Evolutionary conservation across 768 basidiomycete genomes (phyloP).

Genomic region (Pleurotus cornucopiae): DNA sequence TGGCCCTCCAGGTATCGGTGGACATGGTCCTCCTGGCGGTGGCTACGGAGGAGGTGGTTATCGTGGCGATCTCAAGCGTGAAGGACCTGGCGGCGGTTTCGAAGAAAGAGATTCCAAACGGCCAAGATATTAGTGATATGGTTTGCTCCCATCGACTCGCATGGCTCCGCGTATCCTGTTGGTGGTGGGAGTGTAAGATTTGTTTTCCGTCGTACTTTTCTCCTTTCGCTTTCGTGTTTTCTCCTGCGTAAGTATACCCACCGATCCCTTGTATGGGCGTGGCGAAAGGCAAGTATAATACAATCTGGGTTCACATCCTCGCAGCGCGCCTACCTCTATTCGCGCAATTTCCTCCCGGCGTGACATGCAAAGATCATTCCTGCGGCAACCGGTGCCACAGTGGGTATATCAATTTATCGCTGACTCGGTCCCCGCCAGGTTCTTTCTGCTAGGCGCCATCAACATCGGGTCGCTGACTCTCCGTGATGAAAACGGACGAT

Average conservation of each 20-base stretch:
- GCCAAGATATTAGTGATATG: conserved; percentile 60
- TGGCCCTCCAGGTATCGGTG: conserved; percentile 18
- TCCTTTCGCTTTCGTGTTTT: neutral
- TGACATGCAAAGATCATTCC: no score
- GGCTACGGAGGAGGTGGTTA: conserved; percentile 45
- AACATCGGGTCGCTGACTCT: no score
- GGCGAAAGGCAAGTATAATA: conserved; percentile 11
- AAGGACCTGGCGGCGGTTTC: conserved; percentile 71
- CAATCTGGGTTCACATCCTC: neutral
- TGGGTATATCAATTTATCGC: no score
- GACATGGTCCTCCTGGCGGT: neutral
- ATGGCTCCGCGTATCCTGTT: neutral
- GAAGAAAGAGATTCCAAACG: conserved; percentile 83
- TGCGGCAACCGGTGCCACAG: no score
- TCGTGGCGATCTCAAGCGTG: conserved; percentile 75
- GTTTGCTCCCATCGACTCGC: neutral
- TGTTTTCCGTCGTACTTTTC: conserved; percentile 5
- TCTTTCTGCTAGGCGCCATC: no score
- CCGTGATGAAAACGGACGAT: no score
- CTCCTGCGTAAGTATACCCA: conserved; percentile 9
- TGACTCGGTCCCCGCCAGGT: no score
- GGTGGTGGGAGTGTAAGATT: conserved; percentile 8
- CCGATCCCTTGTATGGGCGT: neutral
- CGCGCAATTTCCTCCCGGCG: neutral
- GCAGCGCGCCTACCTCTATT: neutral